Percentiles rank a stretch among this genome's conserved stretches.
Evolutionary conservation across 1,284 basidiomycete species (phyloP).

Genomic region (Stereum hirsutum): DNA sequence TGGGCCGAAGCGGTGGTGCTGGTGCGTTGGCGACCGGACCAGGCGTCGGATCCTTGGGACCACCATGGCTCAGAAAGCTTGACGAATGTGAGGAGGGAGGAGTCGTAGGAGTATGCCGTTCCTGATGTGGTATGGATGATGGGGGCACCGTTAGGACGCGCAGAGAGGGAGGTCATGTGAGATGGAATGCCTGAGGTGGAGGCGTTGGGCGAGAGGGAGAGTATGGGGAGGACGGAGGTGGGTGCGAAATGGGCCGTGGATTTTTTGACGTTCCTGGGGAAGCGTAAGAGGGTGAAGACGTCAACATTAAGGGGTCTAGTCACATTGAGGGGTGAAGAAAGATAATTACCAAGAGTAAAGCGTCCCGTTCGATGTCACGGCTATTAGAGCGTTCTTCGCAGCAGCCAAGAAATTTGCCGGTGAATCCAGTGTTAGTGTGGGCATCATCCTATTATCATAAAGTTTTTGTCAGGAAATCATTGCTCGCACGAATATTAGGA

Average conservation of each 20-base stretch:
- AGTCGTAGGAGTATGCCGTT: constrained; percentile 69
- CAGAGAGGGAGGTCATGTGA: constrained; percentile 44
- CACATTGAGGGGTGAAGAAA: too few relatives aligned
- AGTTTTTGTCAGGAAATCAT: constrained; percentile 8
- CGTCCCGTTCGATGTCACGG: constrained; percentile 64
- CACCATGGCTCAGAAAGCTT: constrained; percentile 76
- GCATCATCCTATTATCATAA: constrained; percentile 68
- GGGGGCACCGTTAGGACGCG: constrained; percentile 73
- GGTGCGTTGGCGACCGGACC: constrained; percentile 53
- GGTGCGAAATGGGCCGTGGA: constrained; percentile 56
- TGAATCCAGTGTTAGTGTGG: constrained; percentile 64
- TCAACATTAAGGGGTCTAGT: background rate
- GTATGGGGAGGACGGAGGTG: constrained; percentile 49
- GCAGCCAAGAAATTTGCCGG: constrained; percentile 64
- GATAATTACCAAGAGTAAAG: constrained; percentile 66
- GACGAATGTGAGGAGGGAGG: constrained; percentile 54
- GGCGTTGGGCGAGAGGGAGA: constrained; percentile 43
- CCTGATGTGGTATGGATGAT: constrained; percentile 71
- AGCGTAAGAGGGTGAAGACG: constrained; percentile 6
- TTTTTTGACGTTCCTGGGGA: constrained; percentile 64
- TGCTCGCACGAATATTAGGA: too few relatives aligned
- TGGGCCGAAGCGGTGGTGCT: constrained; percentile 21
- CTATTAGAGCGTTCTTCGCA: constrained; percentile 53
- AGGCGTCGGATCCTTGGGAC: constrained; percentile 70
- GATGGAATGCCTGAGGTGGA: constrained; percentile 2